Conservation (phyloP, 352 stramenopile genomes). For the Globisporangium iwayamae region DNA sequence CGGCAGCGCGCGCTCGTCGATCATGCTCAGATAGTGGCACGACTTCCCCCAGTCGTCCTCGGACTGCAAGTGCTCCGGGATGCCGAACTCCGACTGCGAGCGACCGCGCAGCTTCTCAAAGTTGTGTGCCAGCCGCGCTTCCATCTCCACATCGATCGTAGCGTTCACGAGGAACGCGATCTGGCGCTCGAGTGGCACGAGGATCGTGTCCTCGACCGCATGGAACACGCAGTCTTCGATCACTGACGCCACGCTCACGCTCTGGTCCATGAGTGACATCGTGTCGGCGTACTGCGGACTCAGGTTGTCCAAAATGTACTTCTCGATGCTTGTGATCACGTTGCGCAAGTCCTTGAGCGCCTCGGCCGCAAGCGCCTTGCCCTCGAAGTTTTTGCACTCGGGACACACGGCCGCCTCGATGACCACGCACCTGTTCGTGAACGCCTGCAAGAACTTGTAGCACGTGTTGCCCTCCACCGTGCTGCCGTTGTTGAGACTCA, state of each 20-base stretch:
- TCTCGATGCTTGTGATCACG: constrained; percentile 72
- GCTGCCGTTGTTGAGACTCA: constrained; percentile 56
- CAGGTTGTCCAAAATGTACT: constrained; percentile 67
- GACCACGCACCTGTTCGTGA: constrained; percentile 63
- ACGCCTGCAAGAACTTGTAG: constrained; percentile 71
- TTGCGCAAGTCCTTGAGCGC: constrained; percentile 64
- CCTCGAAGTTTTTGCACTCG: constrained; percentile 52
- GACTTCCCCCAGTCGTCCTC: constrained; percentile 77
- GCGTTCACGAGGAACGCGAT: constrained; percentile 66
- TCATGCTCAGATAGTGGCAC: constrained; percentile 81
- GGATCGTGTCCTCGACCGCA: constrained; percentile 74
- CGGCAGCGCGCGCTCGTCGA: constrained; percentile 70
- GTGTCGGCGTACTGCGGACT: constrained; percentile 63
- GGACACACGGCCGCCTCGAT: constrained; percentile 61
- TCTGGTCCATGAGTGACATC: constrained; percentile 57
- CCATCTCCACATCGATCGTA: constrained; percentile 55
- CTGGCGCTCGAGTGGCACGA: constrained; percentile 69
- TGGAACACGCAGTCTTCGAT: constrained; percentile 71
- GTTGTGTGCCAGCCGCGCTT: constrained; percentile 49
- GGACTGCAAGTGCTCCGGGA: constrained; percentile 70
- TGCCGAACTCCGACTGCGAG: constrained; percentile 70
- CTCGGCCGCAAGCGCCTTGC: constrained; percentile 41
- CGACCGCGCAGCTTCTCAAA: constrained; percentile 63
- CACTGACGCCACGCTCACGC: constrained; percentile 43
- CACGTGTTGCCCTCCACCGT: constrained; percentile 72